These are phyloP conservation scores for Trichoderma harzianum DNA, from an alignment of 2,329 filamentous ascomycete species.

Conservation along the genomic window DNA sequence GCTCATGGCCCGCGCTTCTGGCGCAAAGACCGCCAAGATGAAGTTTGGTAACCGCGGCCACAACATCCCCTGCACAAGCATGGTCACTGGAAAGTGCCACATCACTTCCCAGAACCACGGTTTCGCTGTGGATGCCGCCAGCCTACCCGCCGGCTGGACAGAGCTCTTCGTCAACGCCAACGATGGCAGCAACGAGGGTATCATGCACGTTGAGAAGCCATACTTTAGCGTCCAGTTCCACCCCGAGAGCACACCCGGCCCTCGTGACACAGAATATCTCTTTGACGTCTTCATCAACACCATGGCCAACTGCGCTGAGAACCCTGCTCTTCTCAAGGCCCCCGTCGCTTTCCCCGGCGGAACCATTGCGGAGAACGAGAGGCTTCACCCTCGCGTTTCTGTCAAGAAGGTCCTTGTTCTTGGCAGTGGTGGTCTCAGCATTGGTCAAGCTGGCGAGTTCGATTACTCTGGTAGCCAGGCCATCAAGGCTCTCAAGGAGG, in stretches of 20 bases:
- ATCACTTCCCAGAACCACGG: slow-evolving; percentile 99
- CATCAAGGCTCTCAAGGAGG: slow-evolving; percentile 96
- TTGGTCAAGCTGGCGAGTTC: slow-evolving; percentile 97
- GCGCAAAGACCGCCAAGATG: slow-evolving; percentile 88
- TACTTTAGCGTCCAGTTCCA: slow-evolving; percentile 99
- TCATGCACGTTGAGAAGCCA: slow-evolving; percentile 78
- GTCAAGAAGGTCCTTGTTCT: slow-evolving; percentile 95
- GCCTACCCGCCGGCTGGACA: slow-evolving; percentile 75
- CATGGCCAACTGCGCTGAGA: slow-evolving; percentile 67
- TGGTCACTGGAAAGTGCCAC: slow-evolving; percentile 94
- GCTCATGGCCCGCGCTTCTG: slow-evolving; percentile 81
- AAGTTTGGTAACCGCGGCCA: slow-evolving; percentile 99
- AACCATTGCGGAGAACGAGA: slow-evolving; percentile 72
- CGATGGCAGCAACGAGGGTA: slow-evolving; percentile 96
- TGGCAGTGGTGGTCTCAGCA: slow-evolving; percentile 91
- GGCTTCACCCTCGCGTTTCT: slow-evolving; percentile 70
- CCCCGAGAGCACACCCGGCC: slow-evolving; percentile 92
- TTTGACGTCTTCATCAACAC: slow-evolving; percentile 96
- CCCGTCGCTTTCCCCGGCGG: slow-evolving; percentile 88
- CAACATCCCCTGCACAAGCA: slow-evolving; percentile 96
- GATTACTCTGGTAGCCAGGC: slow-evolving; percentile 98
- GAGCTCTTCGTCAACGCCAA: slow-evolving; percentile 98
- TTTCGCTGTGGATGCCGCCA: slow-evolving; percentile 81
- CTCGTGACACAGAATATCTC: slow-evolving; percentile 90
- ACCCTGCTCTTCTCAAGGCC: slow-evolving; percentile 62